Evolutionary conservation across 768 basidiomycete species (phyloP).

Genomic region (Suillus occidentalis): DNA sequence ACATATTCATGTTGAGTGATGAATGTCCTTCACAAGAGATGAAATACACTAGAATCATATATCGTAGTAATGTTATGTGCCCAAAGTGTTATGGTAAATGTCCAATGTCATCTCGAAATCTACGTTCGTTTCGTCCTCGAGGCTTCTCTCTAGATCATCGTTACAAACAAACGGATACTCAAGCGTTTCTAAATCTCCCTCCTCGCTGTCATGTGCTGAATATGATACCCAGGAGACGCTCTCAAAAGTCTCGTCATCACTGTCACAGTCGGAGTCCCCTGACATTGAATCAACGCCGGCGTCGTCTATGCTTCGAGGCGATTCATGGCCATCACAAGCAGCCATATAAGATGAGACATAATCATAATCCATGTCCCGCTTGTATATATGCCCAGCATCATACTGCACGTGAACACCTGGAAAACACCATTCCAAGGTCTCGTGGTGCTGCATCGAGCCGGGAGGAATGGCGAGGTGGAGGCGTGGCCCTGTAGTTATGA

Average conservation of each 20-base stretch:
- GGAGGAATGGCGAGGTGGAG: slow-evolving; percentile 4
- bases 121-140: background rate
- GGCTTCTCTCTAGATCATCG: background rate
- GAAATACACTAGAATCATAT: background rate
- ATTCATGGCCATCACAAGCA: background rate
- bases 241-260: slow-evolving; percentile 1
- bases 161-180: background rate
- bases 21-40: background rate
- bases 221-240: background rate
- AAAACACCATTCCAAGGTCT: slow-evolving; percentile 2
- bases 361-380: slow-evolving; percentile 9
- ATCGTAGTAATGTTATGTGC: background rate
- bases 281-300: background rate
- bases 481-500: background rate
- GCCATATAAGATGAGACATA: background rate
- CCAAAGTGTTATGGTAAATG: background rate
- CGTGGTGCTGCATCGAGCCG: background rate
- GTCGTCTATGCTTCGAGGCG: background rate
- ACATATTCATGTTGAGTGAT: background rate
- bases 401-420: slow-evolving; percentile 9
- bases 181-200: slow-evolving; percentile 6
- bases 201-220: slow-evolving; percentile 11
- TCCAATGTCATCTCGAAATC: background rate
- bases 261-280: background rate
- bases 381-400: slow-evolving; percentile 1